Evolutionary conservation across 2,329 filamentous ascomycete species (phyloP).

Genomic region (Pseudomassariella vexata): DNA sequence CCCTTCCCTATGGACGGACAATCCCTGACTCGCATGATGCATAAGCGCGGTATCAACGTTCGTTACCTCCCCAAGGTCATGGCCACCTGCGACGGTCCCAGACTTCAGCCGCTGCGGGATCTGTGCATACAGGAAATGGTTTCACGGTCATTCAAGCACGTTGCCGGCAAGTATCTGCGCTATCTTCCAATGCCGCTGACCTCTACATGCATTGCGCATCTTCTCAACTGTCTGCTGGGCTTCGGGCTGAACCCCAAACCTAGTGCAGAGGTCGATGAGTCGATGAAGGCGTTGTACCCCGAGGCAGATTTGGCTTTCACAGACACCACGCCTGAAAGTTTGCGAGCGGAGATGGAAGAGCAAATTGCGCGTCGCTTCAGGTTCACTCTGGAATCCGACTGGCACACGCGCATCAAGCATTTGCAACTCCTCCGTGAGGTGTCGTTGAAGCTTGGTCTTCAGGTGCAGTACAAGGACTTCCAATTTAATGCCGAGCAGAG

Average conservation of each 20-base stretch:
- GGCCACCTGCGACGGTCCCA: constrained; percentile 60
- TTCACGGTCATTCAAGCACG: constrained; percentile 91
- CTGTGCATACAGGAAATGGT: constrained; percentile 90
- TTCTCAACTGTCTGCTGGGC: constrained; percentile 91
- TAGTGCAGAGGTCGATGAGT: constrained; percentile 68
- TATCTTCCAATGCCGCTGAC: constrained; percentile 74
- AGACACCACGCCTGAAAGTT: constrained; percentile 65
- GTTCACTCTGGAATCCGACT: constrained; percentile 63
- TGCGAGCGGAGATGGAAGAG: constrained; percentile 63
- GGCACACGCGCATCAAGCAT: constrained; percentile 63
- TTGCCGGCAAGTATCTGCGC: constrained; percentile 72
- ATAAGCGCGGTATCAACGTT: constrained; percentile 96
- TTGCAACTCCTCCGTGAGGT: constrained; percentile 86
- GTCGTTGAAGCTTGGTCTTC: constrained; percentile 81
- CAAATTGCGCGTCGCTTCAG: constrained; percentile 73
- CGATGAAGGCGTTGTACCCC: constrained; percentile 69
- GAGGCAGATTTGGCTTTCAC: constrained; percentile 80
- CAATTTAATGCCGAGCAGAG: constrained; percentile 46
- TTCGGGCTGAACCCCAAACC: constrained; percentile 71
- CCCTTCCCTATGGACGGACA: constrained; percentile 99
- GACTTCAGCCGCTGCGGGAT: constrained; percentile 70
- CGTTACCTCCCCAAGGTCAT: constrained; percentile 89
- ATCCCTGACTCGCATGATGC: constrained; percentile 79
- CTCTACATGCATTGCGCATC: constrained; percentile 74
- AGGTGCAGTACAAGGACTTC: constrained; percentile 76